Percentiles rank a stretch among this genome's conserved stretches.
phyloP scores from a whole-genome alignment of 345 rosid species.

The Aegle marmelos region DNA sequence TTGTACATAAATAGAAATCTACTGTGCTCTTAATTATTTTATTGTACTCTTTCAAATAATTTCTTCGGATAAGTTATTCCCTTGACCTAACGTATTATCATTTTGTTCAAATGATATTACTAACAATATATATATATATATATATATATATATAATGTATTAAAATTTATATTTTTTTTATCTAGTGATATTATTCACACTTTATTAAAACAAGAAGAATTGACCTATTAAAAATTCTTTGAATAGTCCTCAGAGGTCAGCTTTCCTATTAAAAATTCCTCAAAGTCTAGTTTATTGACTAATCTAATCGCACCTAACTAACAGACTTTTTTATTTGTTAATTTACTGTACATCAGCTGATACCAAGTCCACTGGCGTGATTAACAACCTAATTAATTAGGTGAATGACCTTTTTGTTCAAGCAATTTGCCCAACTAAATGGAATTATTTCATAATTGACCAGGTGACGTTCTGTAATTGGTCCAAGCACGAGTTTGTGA shows the following conservation, averaged over 20 bases:
- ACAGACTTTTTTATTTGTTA: neutral
- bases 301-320: neutral
- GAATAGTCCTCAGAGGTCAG: neutral
- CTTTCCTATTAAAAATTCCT: neutral
- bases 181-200: too few species aligned
- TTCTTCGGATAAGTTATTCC: too few species aligned
- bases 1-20: constrained; percentile 5
- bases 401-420: neutral
- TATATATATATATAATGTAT: too few species aligned
- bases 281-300: neutral
- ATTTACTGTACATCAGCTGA: neutral
- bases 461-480: neutral
- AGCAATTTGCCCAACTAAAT: neutral
- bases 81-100: rapidly evolving
- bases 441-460: neutral
- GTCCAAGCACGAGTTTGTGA: neutral
- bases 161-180: too few species aligned
- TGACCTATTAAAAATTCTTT: too few species aligned
- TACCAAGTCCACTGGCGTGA: neutral
- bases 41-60: too few species aligned
- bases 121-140: too few species aligned
- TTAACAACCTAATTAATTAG: neutral
- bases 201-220: too few species aligned
- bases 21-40: constrained; percentile 17
- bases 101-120: rapidly evolving